Percentiles rank a stretch among this genome's conserved stretches.
These are phyloP conservation scores for Ceratocystis ficicola DNA, from an alignment of 2,329 filamentous ascomycete species.

Conservation along the genomic window DNA sequence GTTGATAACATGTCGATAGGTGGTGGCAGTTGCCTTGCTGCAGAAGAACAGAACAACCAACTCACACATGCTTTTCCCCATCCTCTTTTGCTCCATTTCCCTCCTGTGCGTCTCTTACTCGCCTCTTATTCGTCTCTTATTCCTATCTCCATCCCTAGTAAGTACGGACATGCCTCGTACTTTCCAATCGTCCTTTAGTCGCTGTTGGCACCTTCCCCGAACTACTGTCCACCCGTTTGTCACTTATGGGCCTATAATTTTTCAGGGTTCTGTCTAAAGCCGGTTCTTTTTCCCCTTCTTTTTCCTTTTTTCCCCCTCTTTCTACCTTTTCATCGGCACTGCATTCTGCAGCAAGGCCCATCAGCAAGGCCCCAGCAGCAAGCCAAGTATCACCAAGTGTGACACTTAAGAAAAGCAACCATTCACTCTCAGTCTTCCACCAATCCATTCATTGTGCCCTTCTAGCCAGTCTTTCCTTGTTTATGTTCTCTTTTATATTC, in stretches of 20 bases:
- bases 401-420: background rate
- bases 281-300: background rate
- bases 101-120: background rate
- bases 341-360: background rate
- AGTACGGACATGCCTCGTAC: background rate
- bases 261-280: background rate
- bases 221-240: background rate
- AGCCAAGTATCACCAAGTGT: background rate
- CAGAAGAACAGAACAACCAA: slow-evolving; percentile 1
- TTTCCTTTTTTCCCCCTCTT: background rate
- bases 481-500: slow-evolving; percentile 2
- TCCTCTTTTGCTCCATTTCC: background rate
- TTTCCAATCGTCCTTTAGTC: background rate
- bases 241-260: background rate
- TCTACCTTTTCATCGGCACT: background rate
- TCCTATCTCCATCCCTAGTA: background rate
- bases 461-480: background rate
- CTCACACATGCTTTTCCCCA: background rate
- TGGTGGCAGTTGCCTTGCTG: background rate
- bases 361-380: background rate
- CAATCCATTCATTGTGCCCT: no score
- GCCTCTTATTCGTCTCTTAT: background rate
- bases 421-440: background rate
- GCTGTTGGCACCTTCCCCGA: background rate
- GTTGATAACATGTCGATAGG: background rate